phyloP scores from a whole-genome alignment of 1,284 basidiomycete species.

The Apiotrichum akiyoshidainum region DNA sequence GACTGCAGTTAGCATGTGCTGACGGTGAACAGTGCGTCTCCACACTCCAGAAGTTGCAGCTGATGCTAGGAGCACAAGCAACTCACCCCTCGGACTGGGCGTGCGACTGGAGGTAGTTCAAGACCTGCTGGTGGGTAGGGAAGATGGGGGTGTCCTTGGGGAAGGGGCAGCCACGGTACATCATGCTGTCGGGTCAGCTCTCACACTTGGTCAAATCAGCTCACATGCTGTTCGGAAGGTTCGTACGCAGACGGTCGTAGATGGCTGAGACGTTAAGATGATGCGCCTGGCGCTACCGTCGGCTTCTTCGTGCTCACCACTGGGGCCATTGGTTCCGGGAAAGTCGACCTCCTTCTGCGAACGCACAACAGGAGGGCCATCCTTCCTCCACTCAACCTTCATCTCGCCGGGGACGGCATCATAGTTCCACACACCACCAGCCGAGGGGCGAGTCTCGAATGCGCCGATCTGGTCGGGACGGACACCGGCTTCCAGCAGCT shows the following conservation, averaged over 20 bases:
- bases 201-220: neutral
- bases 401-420: slow-evolving; percentile 18
- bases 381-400: slow-evolving; percentile 15
- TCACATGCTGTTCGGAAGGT: slow-evolving; percentile 32
- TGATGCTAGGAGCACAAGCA: too few species aligned
- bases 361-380: slow-evolving; percentile 13
- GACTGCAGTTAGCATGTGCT: slow-evolving; percentile 1
- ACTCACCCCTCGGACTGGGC: slow-evolving; percentile 18
- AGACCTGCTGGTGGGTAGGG: slow-evolving; percentile 21
- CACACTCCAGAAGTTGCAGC: too few species aligned
- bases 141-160: slow-evolving; percentile 20
- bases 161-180: slow-evolving; percentile 22
- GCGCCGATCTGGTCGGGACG: slow-evolving; percentile 24
- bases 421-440: slow-evolving; percentile 32
- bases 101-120: slow-evolving; percentile 20
- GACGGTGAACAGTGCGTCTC: too few species aligned
- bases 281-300: slow-evolving; percentile 6
- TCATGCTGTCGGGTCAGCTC: slow-evolving; percentile 18
- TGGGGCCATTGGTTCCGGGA: slow-evolving; percentile 16
- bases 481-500: slow-evolving; percentile 41
- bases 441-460: slow-evolving; percentile 27
- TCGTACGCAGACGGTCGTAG: slow-evolving; percentile 36
- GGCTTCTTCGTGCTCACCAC: slow-evolving; percentile 14
- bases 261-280: slow-evolving; percentile 8
- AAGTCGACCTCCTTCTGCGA: slow-evolving; percentile 11